Evolutionary conservation across 306 rosid genomes (phyloP).

Genomic region (Glycyrrhiza uralensis): DNA sequence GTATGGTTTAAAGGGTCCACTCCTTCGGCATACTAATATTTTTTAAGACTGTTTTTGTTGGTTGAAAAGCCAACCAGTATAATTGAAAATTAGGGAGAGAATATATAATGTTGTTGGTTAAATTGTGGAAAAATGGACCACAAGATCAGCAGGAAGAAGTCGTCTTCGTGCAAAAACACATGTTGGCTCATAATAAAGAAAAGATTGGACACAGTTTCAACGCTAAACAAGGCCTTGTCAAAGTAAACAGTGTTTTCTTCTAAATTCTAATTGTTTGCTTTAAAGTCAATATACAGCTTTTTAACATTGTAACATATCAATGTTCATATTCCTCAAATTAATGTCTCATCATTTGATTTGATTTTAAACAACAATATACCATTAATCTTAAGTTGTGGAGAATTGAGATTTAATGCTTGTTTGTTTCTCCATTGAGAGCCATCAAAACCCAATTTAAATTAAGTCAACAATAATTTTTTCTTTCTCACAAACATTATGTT

Average conservation of each 20-base stretch:
- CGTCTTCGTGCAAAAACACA: background rate
- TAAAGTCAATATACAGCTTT: too few species aligned
- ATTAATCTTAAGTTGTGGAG: too few species aligned
- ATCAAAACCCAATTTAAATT: too few species aligned
- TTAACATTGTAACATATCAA: too few species aligned
- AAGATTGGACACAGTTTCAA: background rate
- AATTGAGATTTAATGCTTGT: too few species aligned
- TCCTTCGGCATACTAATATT: background rate
- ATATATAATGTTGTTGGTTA: background rate
- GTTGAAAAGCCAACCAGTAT: slow-evolving; percentile 21
- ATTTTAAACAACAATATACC: too few species aligned
- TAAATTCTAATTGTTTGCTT: too few species aligned
- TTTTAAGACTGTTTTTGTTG: slow-evolving; percentile 16
- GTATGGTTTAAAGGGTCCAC: slow-evolving; percentile 6
- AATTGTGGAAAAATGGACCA: background rate
- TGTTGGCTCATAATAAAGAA: background rate
- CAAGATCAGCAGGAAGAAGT: background rate
- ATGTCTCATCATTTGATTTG: too few species aligned
- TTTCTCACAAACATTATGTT: too few species aligned
- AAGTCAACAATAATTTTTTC: too few species aligned
- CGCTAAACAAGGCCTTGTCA: background rate
- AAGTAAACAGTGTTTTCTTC: background rate
- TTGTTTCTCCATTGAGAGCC: too few species aligned
- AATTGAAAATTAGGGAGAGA: background rate
- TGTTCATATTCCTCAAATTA: too few species aligned